A percentile compares a stretch with the other conserved stretches of the same genome.
phyloP scores from a whole-genome alignment of 2,329 filamentous ascomycete species.

The Xylaria sp. region DNA sequence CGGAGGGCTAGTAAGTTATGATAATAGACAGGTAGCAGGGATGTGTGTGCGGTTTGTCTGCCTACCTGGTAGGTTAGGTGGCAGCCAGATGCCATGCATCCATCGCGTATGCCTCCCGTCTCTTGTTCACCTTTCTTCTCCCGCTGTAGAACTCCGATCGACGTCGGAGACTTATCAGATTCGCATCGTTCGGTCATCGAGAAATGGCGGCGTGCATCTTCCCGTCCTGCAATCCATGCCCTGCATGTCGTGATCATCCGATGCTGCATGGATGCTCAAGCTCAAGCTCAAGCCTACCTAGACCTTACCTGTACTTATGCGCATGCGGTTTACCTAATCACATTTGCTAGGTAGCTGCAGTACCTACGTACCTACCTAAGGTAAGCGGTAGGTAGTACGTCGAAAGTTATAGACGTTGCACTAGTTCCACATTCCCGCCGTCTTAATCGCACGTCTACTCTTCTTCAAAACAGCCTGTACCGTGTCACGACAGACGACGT shows the following conservation, averaged over 20 bases:
- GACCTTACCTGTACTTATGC: too few species aligned
- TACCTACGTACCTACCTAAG: too few species aligned
- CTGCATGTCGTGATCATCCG: constrained; percentile 12
- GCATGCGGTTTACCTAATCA: too few species aligned
- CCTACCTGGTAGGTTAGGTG: too few species aligned
- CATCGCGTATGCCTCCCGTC: background rate
- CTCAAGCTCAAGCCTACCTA: too few species aligned
- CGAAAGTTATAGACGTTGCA: constrained; percentile 12
- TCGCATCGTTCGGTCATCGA: constrained; percentile 13
- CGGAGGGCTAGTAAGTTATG: too few species aligned
- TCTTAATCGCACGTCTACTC: background rate
- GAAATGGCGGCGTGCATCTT: background rate
- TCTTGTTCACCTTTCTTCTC: background rate
- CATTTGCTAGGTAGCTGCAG: too few species aligned
- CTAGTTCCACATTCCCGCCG: background rate
- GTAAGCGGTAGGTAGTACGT: constrained; percentile 3
- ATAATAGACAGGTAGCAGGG: too few species aligned
- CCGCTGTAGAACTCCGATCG: constrained; percentile 23
- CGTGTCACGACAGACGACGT: constrained; percentile 6
- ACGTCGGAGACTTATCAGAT: background rate
- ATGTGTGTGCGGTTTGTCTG: too few species aligned
- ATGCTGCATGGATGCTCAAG: constrained; percentile 2
- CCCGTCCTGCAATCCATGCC: constrained; percentile 2
- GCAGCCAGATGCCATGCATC: background rate
- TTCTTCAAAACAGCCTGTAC: constrained; percentile 2